Evolutionary conservation across 176 grass and related monocot species (phyloP).

Genomic region (Microstegium vimineum): DNA sequence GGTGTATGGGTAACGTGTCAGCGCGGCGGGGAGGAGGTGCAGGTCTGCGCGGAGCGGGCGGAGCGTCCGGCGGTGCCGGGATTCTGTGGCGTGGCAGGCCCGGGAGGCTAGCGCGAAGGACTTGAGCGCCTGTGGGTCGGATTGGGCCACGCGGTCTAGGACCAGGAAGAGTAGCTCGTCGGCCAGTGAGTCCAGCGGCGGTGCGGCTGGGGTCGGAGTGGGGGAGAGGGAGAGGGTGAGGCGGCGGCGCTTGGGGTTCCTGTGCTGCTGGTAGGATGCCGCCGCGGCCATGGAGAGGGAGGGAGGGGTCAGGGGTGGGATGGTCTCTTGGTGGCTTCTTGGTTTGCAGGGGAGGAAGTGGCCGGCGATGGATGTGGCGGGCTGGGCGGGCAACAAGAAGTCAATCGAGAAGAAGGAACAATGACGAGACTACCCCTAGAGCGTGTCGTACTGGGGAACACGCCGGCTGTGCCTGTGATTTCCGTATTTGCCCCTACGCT

Average conservation of each 20-base stretch:
- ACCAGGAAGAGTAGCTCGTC: constrained; percentile 72
- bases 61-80: constrained; percentile 57
- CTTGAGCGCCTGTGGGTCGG: constrained; percentile 51
- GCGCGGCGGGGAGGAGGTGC: constrained; percentile 38
- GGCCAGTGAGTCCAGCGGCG: constrained; percentile 32
- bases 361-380: too few species aligned
- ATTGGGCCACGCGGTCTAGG: constrained; percentile 47
- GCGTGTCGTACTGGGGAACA: neutral
- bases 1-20: constrained; percentile 39
- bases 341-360: neutral
- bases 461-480: neutral
- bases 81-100: constrained; percentile 61
- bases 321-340: neutral
- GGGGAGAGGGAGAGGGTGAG: neutral
- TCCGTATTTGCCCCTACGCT: neutral
- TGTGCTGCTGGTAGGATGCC: neutral
- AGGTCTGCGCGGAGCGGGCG: constrained; percentile 54
- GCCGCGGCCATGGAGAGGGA: neutral
- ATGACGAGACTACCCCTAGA: neutral
- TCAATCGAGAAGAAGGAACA: neutral
- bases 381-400: neutral
- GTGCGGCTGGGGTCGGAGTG: neutral
- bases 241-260: constrained; percentile 4
- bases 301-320: too few species aligned
- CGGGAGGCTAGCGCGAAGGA: constrained; percentile 69